Evolutionary conservation across 139 green algal species (phyloP), one percentile per base, ranked within the genome.

Genomic region (Volvox reticuliferus): DNA sequence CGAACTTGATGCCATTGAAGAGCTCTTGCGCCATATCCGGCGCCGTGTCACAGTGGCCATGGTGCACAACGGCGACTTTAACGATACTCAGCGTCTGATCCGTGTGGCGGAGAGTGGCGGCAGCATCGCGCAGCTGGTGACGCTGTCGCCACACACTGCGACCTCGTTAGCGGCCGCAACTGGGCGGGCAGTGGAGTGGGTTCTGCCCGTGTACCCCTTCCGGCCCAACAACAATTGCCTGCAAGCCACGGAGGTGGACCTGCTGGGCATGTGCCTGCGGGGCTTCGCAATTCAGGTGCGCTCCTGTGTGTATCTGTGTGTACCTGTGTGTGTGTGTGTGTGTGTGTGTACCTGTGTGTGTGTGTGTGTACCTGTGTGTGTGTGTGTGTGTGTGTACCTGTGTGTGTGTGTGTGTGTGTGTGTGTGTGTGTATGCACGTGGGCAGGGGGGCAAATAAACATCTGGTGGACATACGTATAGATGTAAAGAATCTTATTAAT

Each of bases 31-130:
- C 22, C 22, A 65, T 32, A 82, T 94, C 36, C 79, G 33, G 35
- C 89, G 81, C 6, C n/a, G 36, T 0, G 22, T 91, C 24, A 89
- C 65, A 2, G 13, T 94, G 0, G 82, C 86, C n/a, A 81, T 91
- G 33, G 77, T 94, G 6, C 92, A 94, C 78, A 94, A 94, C 69
- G 20, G 35, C 33, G 87, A 93, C 55, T 94, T 77, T 63, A 30
- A 82, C 19, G 21, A 81, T 2, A 89, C 89, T n/a, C 37, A 44
- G 28, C 80, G 75, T 26, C 82, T 93, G 35, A 75, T 90, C 22
- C 14, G 22, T 37, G 83, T 33, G 63, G 68, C 26, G 12, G 68
- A 62, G 65, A 20, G 37, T 69, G 85, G 37, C 37, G 28, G 28
- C 37, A 28, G 44, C 44, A 19, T 22, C 6, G 71, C 92, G 73